Base-by-base conservation (phyloP, 257 asterid genomes). In the Fraxinus cuspidata region DNA sequence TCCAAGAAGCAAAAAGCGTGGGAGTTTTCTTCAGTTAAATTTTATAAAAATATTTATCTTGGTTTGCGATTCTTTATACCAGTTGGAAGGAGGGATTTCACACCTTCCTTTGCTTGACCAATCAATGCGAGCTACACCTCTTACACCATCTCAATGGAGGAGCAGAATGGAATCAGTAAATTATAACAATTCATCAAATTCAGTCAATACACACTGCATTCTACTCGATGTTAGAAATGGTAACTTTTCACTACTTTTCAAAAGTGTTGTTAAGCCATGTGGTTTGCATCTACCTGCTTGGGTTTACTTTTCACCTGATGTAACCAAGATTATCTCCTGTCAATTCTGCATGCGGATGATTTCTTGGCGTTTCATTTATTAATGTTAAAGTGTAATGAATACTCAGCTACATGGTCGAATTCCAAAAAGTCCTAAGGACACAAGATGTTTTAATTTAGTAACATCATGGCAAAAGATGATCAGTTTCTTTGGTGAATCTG, bases 161-260 rank as follows among this genome's bases (percentile, higher is more conserved):
- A 86, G 84, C 82, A 91, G 77, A 86, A 85, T 95, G 79, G 93
- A 89, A 74, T 85, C 77, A 28, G 84, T 87, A 81, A 88, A 86
- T 34, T 84, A 83, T 6, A 79, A 76, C 6, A 77, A 75, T 80
- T 78, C 86, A 28, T 78, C 76, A 47, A 79, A 81, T 64, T 78
- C 82, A 56, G 78, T 44, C 7, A 72, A 78, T 29, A 65, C 81
- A 76, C 83, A 85, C 73, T 83, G 83, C 84, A 69, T 95, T 73
- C 80, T 95, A 74, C 98, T 95, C 68, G 99, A 95, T 56, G 97
- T 95, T 83, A 90, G 99, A 89, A 95, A 95, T 27, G 97, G 99
- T 95, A 88, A 72, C 37, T 73, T 34, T 77, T 78, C 73, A 74
- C 35, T 27, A 27, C 69, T 63, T 27, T 9, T 75, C 13, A 66